phyloP scores from a whole-genome alignment of 164 flowering plant genomes.

The Stephania cephalantha region DNA sequence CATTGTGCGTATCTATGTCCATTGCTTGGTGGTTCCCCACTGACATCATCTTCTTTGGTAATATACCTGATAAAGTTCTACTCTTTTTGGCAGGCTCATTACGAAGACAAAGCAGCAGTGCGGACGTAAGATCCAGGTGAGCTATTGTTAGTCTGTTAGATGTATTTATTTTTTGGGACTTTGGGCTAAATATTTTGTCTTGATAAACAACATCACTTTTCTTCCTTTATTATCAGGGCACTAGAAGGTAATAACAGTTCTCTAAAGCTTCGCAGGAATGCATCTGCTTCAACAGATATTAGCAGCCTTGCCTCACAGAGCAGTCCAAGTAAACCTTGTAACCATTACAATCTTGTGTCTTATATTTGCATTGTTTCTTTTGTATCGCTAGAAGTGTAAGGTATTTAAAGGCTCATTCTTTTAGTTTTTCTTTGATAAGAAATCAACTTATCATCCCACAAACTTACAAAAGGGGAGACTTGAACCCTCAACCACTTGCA shows the following conservation, averaged over 20 bases:
- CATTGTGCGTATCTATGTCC: too few species aligned
- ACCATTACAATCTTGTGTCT: background rate
- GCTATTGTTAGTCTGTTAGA: background rate
- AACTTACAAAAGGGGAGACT: too few species aligned
- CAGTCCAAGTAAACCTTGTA: conserved; percentile 35
- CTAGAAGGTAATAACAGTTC: conserved; percentile 35
- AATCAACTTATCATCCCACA: background rate
- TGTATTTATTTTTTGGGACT: background rate
- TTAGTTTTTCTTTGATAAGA: background rate
- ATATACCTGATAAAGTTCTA: background rate
- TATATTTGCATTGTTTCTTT: too few species aligned
- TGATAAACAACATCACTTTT: background rate
- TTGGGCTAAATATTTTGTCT: background rate
- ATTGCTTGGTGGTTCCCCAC: background rate
- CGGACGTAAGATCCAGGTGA: conserved; percentile 64
- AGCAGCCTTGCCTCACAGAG: conserved; percentile 38
- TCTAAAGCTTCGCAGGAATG: conserved; percentile 67
- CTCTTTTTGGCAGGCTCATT: conserved; percentile 39
- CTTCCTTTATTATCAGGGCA: conserved; percentile 30
- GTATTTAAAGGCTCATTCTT: background rate
- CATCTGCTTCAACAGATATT: conserved; percentile 67
- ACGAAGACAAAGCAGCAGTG: conserved; percentile 74
- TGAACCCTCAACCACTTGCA: too few species aligned
- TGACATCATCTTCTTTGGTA: background rate
- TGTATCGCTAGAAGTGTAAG: background rate